phyloP scores from a whole-genome alignment of 345 rosid genomes.

The Hypericum androsaemum region DNA sequence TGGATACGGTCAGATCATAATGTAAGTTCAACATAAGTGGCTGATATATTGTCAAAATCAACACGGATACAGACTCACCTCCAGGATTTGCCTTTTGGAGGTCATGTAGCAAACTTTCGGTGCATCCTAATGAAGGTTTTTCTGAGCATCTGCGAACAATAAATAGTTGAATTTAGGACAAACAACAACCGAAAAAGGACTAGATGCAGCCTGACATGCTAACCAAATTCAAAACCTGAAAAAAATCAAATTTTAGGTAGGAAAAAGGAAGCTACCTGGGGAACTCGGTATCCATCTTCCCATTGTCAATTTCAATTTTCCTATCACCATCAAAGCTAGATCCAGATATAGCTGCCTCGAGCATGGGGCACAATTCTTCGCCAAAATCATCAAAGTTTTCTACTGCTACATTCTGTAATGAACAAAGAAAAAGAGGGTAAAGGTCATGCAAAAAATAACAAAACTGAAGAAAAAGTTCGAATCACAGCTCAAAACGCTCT shows the following conservation, averaged over 20 bases:
- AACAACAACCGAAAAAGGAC: background rate
- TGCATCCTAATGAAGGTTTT: too few relatives aligned
- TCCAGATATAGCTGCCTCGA: constrained; percentile 14
- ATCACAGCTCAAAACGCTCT: too few relatives aligned
- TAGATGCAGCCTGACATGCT: background rate
- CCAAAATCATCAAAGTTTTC: constrained; percentile 42
- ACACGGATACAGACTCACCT: too few relatives aligned
- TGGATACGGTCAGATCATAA: constrained; percentile 5
- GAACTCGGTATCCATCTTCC: constrained; percentile 5
- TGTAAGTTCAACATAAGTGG: background rate
- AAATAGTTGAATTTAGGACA: too few relatives aligned
- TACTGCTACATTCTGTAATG: constrained; percentile 22
- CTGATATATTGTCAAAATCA: too few relatives aligned
- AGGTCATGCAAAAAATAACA: too few relatives aligned
- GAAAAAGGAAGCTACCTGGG: constrained; percentile 16
- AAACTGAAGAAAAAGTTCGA: too few relatives aligned
- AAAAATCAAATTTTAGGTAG: background rate
- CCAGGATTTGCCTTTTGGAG: too few relatives aligned
- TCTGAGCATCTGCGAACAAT: too few relatives aligned
- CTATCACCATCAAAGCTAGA: constrained; percentile 16
- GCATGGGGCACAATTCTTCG: constrained; percentile 28
- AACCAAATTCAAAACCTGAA: background rate
- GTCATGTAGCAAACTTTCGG: too few relatives aligned
- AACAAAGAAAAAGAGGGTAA: background rate
- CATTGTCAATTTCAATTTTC: constrained; percentile 5